These are phyloP conservation scores for Epicoccum nigrum DNA, from an alignment of 2,329 filamentous ascomycete species.

Conservation along the genomic window DNA sequence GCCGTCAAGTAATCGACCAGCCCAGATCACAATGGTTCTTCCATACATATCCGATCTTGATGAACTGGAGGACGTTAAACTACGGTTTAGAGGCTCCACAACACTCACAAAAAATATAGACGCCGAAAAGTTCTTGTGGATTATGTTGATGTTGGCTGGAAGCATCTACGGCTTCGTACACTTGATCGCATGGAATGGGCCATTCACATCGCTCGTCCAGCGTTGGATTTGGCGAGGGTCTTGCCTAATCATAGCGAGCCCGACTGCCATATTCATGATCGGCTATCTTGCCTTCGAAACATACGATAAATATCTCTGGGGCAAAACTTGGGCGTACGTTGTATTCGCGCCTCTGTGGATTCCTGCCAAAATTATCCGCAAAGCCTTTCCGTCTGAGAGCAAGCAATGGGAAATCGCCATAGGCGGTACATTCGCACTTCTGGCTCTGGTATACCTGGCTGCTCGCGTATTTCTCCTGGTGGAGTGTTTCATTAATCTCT, in stretches of 20 bases:
- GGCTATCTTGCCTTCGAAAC: too few species aligned
- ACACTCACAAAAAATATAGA: too few species aligned
- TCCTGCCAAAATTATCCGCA: neutral
- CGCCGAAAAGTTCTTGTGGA: too few species aligned
- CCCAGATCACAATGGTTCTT: too few species aligned
- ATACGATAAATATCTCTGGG: too few species aligned
- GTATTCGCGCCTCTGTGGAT: too few species aligned
- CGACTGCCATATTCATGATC: too few species aligned
- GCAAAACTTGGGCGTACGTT: too few species aligned
- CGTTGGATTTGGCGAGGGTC: constrained; percentile 23
- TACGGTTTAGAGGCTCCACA: too few species aligned
- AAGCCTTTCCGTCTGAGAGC: neutral
- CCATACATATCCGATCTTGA: too few species aligned
- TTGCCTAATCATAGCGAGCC: constrained; percentile 3
- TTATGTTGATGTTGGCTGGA: neutral
- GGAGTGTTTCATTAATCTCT: constrained; percentile 26
- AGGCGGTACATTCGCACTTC: neutral
- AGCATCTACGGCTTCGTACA: constrained; percentile 27
- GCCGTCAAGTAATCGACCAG: too few species aligned
- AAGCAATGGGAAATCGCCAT: neutral
- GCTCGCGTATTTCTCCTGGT: constrained; percentile 19
- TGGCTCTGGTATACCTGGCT: neutral
- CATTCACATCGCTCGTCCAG: constrained; percentile 17
- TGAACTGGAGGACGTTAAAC: too few species aligned
- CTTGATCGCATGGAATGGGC: constrained; percentile 30